Base-by-base conservation (phyloP, 2,329 filamentous ascomycete genomes). In the Rhynchosporium graminicola region DNA sequence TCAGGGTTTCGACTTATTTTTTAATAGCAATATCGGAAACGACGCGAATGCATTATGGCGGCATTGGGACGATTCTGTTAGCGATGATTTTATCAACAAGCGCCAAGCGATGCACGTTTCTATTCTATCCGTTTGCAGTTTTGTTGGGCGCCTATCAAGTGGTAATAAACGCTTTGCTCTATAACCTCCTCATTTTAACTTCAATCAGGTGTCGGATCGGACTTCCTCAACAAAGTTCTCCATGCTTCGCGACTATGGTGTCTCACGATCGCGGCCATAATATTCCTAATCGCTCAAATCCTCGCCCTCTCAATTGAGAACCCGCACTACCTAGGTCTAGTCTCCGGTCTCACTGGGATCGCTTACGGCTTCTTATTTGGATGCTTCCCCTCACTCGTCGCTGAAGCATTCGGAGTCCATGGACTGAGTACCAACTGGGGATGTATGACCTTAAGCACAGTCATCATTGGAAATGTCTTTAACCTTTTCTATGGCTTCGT, bases 341-440 rank as follows among this genome's bases (percentile, higher is more conserved):
- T 98, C 20, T 97, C 93, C 0, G 85, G 87, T 0, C 82, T 96
- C 28, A 96, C 90, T 0, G 95, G 95, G 0, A 80, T 98, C 0
- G 93, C 87, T 1, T 99, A 99, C 74, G 95, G 95, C 2, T 91
- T 96, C 67, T 82, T 98, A 0, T 98, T 98, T 69, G 95, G 95
- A 40, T 93, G 97, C 26, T 97, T 91, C 75, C 95, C 95, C 0
- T 93, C 92, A 12, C 86, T 98, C 20, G 85, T 91, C 9, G 92
- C 93, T 6, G 93, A 98, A 74, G 88, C 89, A 0, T 99, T 99
- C 74, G 95, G 95, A 7, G 89, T 97, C 31, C 84, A 88, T 64
- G 94, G 93, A 1, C 81, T 99, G 52, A 92, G 89, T 60, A 91
- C 97, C 73, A 99, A 98, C 73, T 99, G 95, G 94, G 95, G 95